Evolutionary conservation across 345 rosid genomes (phyloP).

Genomic region (Melastoma malabathricum): DNA sequence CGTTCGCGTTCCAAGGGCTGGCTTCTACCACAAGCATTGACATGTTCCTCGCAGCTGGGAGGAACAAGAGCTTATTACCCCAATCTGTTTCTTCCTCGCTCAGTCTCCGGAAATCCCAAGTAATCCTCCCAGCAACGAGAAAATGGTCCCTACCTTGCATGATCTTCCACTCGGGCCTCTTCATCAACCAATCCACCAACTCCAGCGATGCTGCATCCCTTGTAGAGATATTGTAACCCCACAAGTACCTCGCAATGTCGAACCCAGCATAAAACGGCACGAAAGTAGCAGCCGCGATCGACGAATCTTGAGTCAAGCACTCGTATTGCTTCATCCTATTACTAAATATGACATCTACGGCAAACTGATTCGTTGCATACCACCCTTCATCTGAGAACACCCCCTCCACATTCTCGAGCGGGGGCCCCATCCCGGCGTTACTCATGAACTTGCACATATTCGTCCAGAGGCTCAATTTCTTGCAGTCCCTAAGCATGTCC

Average conservation of each 20-base stretch:
- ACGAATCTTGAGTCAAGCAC: slow-evolving; percentile 34
- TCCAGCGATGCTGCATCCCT: slow-evolving; percentile 11
- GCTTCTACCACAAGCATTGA: slow-evolving; percentile 16
- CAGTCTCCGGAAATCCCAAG: slow-evolving; percentile 15
- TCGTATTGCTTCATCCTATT: slow-evolving; percentile 42
- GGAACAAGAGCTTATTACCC: slow-evolving; percentile 15
- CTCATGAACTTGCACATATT: slow-evolving; percentile 15
- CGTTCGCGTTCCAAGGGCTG: slow-evolving; percentile 16
- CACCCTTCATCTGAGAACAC: slow-evolving; percentile 34
- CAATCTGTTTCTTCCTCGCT: slow-evolving; percentile 11
- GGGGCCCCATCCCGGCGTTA: slow-evolving; percentile 33
- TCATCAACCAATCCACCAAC: slow-evolving; percentile 11
- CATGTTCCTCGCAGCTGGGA: slow-evolving; percentile 15
- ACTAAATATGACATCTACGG: slow-evolving; percentile 36
- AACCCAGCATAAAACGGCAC: slow-evolving; percentile 43
- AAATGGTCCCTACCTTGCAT: slow-evolving; percentile 17
- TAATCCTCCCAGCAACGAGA: slow-evolving; percentile 16
- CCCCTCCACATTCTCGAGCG: slow-evolving; percentile 31
- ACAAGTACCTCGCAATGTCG: slow-evolving; percentile 31
- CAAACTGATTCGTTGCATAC: slow-evolving; percentile 38
- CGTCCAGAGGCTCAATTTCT: slow-evolving; percentile 12
- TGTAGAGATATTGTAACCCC: slow-evolving; percentile 15
- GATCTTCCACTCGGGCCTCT: slow-evolving; percentile 17
- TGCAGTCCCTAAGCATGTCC: slow-evolving; percentile 16
- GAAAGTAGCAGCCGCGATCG: slow-evolving; percentile 33